Percentiles rank a stretch among this genome's conserved stretches.
These are phyloP conservation scores for Odontarrhena argentea DNA, from an alignment of 345 rosid genomes.

Conservation along the genomic window DNA sequence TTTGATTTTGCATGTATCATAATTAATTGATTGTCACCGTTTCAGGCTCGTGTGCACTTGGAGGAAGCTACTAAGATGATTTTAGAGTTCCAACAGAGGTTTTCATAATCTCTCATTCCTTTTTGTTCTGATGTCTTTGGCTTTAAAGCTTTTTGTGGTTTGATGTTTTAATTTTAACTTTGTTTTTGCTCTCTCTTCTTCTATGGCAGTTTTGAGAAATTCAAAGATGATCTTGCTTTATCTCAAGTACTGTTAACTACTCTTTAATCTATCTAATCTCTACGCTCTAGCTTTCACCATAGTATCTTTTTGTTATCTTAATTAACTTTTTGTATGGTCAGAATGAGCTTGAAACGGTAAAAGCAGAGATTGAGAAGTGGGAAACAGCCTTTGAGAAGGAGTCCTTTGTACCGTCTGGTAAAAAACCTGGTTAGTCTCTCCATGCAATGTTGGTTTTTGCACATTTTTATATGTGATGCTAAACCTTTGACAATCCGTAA, in stretches of 20 bases:
- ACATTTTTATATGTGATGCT: constrained; percentile 10
- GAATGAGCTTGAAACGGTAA: constrained; percentile 67
- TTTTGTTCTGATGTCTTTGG: not conserved
- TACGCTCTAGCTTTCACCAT: not conserved
- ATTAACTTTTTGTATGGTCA: constrained; percentile 30
- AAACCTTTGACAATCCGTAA: not conserved
- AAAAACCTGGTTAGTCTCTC: constrained; percentile 60
- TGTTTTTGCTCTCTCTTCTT: constrained; percentile 18
- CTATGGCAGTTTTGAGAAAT: constrained; percentile 67
- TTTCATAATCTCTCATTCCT: not conserved
- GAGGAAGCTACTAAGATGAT: constrained; percentile 90
- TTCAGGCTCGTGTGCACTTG: not conserved
- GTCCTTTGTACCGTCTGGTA: constrained; percentile 53
- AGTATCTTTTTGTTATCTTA: not conserved
- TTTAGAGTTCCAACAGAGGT: constrained; percentile 90
- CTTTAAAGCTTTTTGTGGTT: not conserved
- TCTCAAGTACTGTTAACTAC: constrained; percentile 56
- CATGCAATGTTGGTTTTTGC: not conserved
- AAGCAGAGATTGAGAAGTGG: constrained; percentile 68
- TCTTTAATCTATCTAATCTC: not conserved
- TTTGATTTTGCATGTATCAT: no score
- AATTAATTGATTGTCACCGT: no score
- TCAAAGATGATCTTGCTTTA: constrained; percentile 49
- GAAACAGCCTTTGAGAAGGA: constrained; percentile 64
- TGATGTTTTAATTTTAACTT: constrained; percentile 15